Evolutionary conservation across 805 yeast species (phyloP), one percentile per base, ranked within the genome.

Genomic region (Suhomyces vadensis): DNA sequence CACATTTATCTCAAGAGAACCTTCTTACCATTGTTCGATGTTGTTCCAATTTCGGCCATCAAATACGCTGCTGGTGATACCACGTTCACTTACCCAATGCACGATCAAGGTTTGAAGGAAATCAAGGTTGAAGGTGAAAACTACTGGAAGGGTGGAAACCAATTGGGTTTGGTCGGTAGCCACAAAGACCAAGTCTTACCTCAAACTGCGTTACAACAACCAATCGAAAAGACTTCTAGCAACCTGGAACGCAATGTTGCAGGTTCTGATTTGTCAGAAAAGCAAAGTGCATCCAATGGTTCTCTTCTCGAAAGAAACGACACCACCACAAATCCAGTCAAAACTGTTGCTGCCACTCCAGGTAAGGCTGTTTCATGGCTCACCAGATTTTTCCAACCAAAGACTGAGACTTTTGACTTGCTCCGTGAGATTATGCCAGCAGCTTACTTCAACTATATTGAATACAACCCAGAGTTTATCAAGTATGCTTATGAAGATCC

Each of bases 1-100:
- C 92, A 85, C 57, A 47, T 85, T 23, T 83, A 73, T 60, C 69
- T 79, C 56, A 81, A 79, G 58, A 62, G 74, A 63, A 75, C 63
- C 49, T 85, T 84, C 62, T 74, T 80, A 39, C 83, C 88, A 25
- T 61, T 85, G 46, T 68, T 81, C 43, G 89, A 86, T 42, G 65
- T 75, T 33, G 88, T 87, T 42, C 95, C 94, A 48, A 60, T 86
- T 41, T 79, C 85, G 39, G 89, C 81, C 5, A 65, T 79, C 47
- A 71, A 67, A 50, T 73, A 71, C 49, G 74, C 75, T 31, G 64
- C 73, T 41, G 75, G 73, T 39, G 77, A 74, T 49, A 31, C 59
- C 10, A 67, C 69, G 5, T 64, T 58, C 47, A 55, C 54, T n/a
- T 85, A 85, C 58, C 88, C 90, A 53, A 65, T 63, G 61, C 63